Percentiles rank a stretch among this genome's conserved stretches.
Conservation (phyloP, 2,329 filamentous ascomycete species). For the Sporothrix brasiliensis region DNA sequence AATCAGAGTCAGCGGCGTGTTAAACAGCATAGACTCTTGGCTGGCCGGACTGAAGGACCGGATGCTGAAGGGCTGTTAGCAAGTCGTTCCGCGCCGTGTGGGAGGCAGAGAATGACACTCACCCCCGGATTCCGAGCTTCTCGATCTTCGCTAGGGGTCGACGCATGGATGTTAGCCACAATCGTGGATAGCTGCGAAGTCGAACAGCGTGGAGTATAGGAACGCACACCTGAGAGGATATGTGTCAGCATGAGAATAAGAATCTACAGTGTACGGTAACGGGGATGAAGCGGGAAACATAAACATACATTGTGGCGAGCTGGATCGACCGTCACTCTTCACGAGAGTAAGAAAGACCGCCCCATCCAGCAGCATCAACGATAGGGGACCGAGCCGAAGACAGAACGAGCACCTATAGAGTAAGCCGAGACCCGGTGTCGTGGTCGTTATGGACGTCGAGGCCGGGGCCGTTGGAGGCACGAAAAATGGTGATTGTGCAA, state of each 20-base stretch:
- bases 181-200: too few species aligned
- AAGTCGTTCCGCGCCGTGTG: background rate
- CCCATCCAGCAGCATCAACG: constrained; percentile 1
- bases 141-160: constrained; percentile 37
- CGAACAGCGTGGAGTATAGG: background rate
- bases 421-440: background rate
- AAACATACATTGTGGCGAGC: constrained; percentile 18
- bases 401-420: background rate
- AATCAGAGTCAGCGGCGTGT: constrained; percentile 89
- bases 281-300: background rate
- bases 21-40: constrained; percentile 80
- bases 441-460: background rate
- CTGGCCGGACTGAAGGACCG: constrained; percentile 81
- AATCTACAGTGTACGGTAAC: background rate
- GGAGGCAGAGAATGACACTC: background rate
- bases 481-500: constrained; percentile 7
- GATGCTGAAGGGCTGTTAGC: constrained; percentile 41
- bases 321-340: background rate
- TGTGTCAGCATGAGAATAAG: background rate
- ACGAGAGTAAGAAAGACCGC: background rate
- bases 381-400: background rate
- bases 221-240: background rate
- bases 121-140: constrained; percentile 39
- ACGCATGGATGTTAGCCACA: background rate
- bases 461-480: background rate